Evolutionary conservation across 192 early-diverging fungal genomes (phyloP).

Genomic region (Podila minutissima): DNA sequence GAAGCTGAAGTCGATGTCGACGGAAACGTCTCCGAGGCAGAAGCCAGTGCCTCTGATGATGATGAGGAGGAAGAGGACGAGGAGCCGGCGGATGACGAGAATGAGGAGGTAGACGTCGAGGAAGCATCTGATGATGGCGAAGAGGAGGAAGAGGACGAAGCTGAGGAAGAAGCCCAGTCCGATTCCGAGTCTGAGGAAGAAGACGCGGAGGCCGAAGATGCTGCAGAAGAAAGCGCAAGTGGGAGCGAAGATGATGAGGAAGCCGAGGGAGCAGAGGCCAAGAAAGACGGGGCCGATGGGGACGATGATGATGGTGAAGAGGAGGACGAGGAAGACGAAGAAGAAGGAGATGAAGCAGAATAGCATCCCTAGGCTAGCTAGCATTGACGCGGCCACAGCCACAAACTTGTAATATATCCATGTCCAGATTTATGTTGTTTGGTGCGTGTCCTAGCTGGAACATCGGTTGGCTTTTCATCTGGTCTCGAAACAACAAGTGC

Average conservation of each 20-base stretch:
- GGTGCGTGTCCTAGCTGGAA: too few relatives aligned
- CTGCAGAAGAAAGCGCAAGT: neutral
- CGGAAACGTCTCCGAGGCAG: neutral
- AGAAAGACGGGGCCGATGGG: neutral
- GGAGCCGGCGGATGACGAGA: neutral
- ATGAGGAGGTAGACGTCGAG: conserved; percentile 6
- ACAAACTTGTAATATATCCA: too few relatives aligned
- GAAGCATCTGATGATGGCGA: conserved; percentile 2
- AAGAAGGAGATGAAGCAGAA: neutral
- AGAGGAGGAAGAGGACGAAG: neutral
- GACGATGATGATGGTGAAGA: neutral
- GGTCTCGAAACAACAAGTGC: too few relatives aligned
- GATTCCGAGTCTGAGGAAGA: conserved; percentile 7
- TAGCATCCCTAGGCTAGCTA: neutral
- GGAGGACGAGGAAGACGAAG: conserved; percentile 2
- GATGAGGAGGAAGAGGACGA: conserved; percentile 1
- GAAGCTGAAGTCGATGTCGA: neutral
- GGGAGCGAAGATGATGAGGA: conserved; percentile 5
- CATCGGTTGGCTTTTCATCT: too few relatives aligned
- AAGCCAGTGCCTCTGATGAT: neutral
- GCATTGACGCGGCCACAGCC: too few relatives aligned
- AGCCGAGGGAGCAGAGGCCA: neutral
- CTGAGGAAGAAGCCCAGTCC: neutral
- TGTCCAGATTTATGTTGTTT: too few relatives aligned
- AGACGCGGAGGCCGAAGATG: neutral